A percentile compares a stretch with the other conserved stretches of the same genome.
These are phyloP conservation scores for Hymenoscyphus fructigenus DNA, from an alignment of 2,329 filamentous ascomycete species.

Conservation along the genomic window DNA sequence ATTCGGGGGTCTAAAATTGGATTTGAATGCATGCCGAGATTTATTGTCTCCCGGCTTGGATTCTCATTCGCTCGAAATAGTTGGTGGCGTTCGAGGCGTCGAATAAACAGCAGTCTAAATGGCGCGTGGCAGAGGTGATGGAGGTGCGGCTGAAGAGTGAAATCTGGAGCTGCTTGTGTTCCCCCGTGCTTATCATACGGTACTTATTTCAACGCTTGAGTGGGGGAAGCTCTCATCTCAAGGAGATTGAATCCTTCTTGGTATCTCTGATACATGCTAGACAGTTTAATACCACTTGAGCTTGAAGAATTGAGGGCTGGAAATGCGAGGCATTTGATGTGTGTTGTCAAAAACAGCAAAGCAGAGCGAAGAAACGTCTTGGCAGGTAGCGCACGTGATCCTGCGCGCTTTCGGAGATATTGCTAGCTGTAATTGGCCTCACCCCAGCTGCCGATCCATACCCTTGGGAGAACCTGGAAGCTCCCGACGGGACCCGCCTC, in stretches of 20 bases:
- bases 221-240: not conserved
- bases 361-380: not conserved
- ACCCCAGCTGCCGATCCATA: not conserved
- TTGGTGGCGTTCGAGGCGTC: conserved; percentile 7
- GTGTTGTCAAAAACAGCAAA: too few relatives aligned
- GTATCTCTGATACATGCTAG: too few relatives aligned
- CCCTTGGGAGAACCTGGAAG: not conserved
- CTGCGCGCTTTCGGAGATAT: not conserved
- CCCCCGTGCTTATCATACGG: not conserved
- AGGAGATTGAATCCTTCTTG: too few relatives aligned
- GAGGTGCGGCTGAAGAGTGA: conserved; percentile 8
- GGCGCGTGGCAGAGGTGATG: conserved; percentile 3
- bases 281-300: too few relatives aligned
- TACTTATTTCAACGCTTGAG: not conserved
- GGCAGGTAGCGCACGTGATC: not conserved
- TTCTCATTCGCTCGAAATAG: not conserved
- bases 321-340: too few relatives aligned
- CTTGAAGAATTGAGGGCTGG: too few relatives aligned
- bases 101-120: not conserved
- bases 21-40: conserved; percentile 3
- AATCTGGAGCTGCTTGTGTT: not conserved
- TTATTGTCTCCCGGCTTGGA: conserved; percentile 2
- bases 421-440: not conserved
- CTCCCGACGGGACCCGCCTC: too few relatives aligned
- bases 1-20: conserved; percentile 6